phyloP scores from a whole-genome alignment of 441 rosid genomes.

The Populus hybrid region DNA sequence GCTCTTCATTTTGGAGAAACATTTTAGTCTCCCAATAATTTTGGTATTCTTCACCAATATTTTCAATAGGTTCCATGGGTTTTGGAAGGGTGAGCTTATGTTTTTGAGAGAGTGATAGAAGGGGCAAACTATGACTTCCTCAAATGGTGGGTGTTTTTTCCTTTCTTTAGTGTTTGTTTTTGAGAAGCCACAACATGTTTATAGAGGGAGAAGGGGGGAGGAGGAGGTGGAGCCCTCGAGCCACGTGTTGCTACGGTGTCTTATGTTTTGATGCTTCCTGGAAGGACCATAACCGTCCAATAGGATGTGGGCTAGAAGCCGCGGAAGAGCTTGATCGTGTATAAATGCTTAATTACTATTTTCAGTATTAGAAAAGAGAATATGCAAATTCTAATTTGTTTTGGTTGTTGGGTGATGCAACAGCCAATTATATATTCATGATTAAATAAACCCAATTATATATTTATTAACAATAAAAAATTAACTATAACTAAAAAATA shows the following conservation, averaged over 20 bases:
- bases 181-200: not conserved
- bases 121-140: not conserved
- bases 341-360: not conserved
- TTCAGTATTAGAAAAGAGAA: not conserved
- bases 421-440: no score
- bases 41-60: conserved; percentile 47
- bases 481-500: no score
- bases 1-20: conserved; percentile 63
- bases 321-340: not conserved
- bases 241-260: not conserved
- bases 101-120: not conserved
- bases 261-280: conserved; percentile 9
- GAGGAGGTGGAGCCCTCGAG: not conserved
- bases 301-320: not conserved
- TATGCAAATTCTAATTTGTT: no score
- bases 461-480: no score
- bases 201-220: not conserved
- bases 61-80: conserved; percentile 23
- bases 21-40: conserved; percentile 64
- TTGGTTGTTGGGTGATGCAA: no score
- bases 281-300: conserved; percentile 32
- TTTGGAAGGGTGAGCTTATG: not conserved
- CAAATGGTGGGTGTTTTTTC: not conserved
- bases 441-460: no score
- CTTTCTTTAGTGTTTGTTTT: no score